These are phyloP conservation scores for Retiboletus flavoniger DNA, from an alignment of 1,284 basidiomycete genomes.

Conservation along the genomic window DNA sequence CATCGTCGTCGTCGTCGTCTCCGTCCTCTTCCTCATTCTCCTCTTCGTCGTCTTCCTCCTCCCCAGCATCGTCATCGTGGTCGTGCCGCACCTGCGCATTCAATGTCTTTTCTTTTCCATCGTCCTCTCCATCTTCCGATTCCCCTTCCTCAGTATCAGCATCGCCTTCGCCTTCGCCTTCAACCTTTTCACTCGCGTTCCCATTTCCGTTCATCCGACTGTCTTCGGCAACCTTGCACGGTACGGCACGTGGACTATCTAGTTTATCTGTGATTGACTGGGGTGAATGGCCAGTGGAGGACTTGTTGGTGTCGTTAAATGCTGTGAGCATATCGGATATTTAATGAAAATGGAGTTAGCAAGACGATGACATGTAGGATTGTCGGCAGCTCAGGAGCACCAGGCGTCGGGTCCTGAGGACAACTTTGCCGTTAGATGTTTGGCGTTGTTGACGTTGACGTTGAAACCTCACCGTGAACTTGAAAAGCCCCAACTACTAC, in stretches of 20 bases:
- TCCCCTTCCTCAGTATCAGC: constrained; percentile 5
- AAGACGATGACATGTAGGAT: constrained; percentile 15
- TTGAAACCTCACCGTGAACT: no score
- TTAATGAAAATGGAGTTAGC: not conserved
- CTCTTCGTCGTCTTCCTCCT: constrained; percentile 32
- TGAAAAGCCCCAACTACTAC: no score
- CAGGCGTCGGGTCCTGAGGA: not conserved
- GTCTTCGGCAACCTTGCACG: not conserved
- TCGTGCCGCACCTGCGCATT: not conserved
- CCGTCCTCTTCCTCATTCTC: constrained; percentile 43
- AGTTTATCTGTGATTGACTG: constrained; percentile 3
- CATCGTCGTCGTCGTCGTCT: constrained; percentile 53
- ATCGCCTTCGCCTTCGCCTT: constrained; percentile 5
- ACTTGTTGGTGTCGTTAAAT: not conserved
- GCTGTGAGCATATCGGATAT: constrained; percentile 14
- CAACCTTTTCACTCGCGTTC: not conserved
- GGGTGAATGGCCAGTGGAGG: not conserved
- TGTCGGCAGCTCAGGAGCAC: constrained; percentile 1
- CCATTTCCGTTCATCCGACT: constrained; percentile 23
- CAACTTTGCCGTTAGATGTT: constrained; percentile 7
- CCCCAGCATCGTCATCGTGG: constrained; percentile 23
- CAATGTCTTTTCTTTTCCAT: constrained; percentile 1
- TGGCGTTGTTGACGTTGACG: constrained; percentile 20
- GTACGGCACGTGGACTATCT: constrained; percentile 1
- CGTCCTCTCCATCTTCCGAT: constrained; percentile 8